Conservation (phyloP, 2,329 filamentous ascomycete species). For the Fusarium stilboides region DNA sequence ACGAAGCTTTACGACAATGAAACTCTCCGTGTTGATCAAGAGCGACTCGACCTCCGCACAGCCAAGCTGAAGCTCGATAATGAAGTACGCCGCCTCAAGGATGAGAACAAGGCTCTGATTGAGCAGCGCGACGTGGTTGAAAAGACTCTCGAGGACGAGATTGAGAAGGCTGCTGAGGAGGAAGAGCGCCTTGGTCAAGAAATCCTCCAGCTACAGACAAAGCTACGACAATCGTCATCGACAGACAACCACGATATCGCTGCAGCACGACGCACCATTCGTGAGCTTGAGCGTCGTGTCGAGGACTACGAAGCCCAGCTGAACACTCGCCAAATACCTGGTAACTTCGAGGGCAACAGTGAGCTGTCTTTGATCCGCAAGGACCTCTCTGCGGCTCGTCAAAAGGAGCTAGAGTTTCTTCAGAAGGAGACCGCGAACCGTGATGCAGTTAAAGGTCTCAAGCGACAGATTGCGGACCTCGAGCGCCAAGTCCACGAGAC, state of each 20-base stretch:
- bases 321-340: conserved; percentile 53
- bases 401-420: conserved; percentile 75
- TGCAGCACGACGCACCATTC: conserved; percentile 73
- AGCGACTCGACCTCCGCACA: conserved; percentile 77
- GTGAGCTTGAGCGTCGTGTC: conserved; percentile 75
- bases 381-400: conserved; percentile 74
- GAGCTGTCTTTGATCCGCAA: conserved; percentile 74
- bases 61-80: conserved; percentile 77
- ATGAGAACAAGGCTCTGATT: conserved; percentile 72
- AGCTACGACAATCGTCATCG: conserved; percentile 61
- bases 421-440: conserved; percentile 77
- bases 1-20: conserved; percentile 70
- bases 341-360: conserved; percentile 60
- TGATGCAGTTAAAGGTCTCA: conserved; percentile 73
- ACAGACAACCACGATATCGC: conserved; percentile 68
- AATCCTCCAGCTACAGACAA: conserved; percentile 66
- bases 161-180: conserved; percentile 76
- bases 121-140: conserved; percentile 74
- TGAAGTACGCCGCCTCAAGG: conserved; percentile 75
- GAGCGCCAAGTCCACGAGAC: conserved; percentile 78
- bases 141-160: conserved; percentile 75
- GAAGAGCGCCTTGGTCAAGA: conserved; percentile 74
- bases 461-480: conserved; percentile 75
- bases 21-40: conserved; percentile 74
- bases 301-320: conserved; percentile 67